Percentiles rank a stretch among this genome's conserved stretches.
Evolutionary conservation across 495 filamentous ascomycete genomes (phyloP).

Genomic region (Daldinia loculata): DNA sequence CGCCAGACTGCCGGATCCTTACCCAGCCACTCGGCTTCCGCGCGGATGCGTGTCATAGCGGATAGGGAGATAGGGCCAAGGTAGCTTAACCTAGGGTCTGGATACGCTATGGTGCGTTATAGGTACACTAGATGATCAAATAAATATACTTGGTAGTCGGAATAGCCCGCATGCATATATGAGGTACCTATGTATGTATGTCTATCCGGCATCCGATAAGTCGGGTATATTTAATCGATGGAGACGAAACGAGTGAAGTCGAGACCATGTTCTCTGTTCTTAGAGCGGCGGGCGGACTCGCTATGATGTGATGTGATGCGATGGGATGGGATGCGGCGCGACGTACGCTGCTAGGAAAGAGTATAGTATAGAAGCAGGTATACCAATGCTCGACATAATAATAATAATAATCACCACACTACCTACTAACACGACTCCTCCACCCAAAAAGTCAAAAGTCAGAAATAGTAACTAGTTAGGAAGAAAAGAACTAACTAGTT

Average conservation of each 20-base stretch:
- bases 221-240: neutral
- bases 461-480: neutral
- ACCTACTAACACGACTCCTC: neutral
- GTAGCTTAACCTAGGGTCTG: neutral
- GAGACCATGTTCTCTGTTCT: too few species aligned
- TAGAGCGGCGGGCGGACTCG: too few species aligned
- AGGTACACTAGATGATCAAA: neutral
- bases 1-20: neutral
- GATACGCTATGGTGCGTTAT: too few species aligned
- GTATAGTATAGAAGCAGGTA: too few species aligned
- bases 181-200: neutral
- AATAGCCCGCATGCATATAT: neutral
- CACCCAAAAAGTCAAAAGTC: neutral
- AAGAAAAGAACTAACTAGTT: neutral
- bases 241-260: neutral
- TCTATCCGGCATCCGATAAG: neutral
- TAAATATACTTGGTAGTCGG: neutral
- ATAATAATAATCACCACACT: too few species aligned
- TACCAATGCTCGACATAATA: too few species aligned
- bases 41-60: neutral
- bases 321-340: too few species aligned
- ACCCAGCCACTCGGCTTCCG: constrained; percentile 1
- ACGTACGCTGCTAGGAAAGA: too few species aligned
- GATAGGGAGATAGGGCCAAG: neutral
- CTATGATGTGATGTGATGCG: too few species aligned